Evolutionary conservation across 805 yeast genomes (phyloP).

Genomic region (Sugiyamaella valdiviana): DNA sequence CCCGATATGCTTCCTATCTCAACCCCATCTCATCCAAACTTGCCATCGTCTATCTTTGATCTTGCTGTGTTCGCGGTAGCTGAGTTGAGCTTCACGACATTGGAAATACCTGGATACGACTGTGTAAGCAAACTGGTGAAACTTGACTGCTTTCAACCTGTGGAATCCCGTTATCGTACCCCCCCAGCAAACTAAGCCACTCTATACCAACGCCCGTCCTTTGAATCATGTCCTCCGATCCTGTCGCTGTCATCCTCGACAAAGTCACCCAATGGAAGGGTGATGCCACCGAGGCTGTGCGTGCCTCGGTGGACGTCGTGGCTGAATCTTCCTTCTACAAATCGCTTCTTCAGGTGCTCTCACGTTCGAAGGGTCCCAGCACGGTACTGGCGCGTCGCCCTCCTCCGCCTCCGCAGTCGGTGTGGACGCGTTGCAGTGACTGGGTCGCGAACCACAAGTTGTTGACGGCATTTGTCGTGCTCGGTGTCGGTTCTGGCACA

Average conservation of each 20-base stretch:
- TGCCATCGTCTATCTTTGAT: no score
- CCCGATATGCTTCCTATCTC: no score
- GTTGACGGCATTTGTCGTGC: constrained; percentile 16
- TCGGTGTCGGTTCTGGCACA: constrained; percentile 21
- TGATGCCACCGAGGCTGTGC: constrained; percentile 14
- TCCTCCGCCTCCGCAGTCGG: constrained; percentile 25
- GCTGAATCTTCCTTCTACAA: constrained; percentile 16
- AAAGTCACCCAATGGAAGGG: constrained; percentile 13
- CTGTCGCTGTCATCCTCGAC: constrained; percentile 19
- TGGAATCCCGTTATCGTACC: no score
- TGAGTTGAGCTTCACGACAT: no score
- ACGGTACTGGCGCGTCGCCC: constrained; percentile 14
- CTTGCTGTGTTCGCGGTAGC: no score
- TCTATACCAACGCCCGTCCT: not conserved
- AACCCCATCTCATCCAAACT: no score
- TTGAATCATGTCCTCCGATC: constrained; percentile 12
- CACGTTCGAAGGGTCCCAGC: constrained; percentile 11
- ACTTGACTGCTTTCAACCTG: no score
- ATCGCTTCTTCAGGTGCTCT: constrained; percentile 11
- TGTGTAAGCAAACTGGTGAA: no score
- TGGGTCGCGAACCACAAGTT: constrained; percentile 26
- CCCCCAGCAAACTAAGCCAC: no score
- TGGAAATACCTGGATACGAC: no score
- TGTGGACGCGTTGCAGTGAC: constrained; percentile 14
- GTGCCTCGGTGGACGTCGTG: constrained; percentile 11